Percentiles rank a stretch among this genome's conserved stretches.
These are phyloP conservation scores for Wickerhamia fluorescens DNA, from an alignment of 805 yeast species.

Conservation along the genomic window DNA sequence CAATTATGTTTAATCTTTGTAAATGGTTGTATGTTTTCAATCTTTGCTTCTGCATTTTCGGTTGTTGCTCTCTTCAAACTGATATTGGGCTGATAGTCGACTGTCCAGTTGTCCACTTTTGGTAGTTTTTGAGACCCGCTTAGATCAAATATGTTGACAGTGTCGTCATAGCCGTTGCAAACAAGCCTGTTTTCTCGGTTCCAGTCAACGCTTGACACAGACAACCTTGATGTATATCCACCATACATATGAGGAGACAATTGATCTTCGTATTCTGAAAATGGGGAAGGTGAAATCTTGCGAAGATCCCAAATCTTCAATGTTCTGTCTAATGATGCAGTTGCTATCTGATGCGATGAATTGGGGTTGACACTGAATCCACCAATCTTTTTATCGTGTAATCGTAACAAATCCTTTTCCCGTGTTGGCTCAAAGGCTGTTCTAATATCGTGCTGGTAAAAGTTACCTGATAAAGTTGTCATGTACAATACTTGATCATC, in stretches of 20 bases:
- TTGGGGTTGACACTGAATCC: slow-evolving; percentile 77
- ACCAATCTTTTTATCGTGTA: slow-evolving; percentile 90
- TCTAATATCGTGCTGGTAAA: slow-evolving; percentile 69
- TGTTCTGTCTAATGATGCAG: slow-evolving; percentile 85
- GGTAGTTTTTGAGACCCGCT: slow-evolving; percentile 29
- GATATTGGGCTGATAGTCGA: slow-evolving; percentile 8
- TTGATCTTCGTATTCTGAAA: slow-evolving; percentile 44
- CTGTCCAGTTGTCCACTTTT: slow-evolving; percentile 19
- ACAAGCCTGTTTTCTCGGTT: slow-evolving; percentile 62
- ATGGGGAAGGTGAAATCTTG: slow-evolving; percentile 33
- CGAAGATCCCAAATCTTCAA: slow-evolving; percentile 85
- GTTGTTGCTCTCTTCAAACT: slow-evolving; percentile 4
- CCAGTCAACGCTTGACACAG: slow-evolving; percentile 85
- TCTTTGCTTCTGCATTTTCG: slow-evolving; percentile 14
- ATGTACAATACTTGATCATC: slow-evolving; percentile 53
- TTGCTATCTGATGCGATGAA: slow-evolving; percentile 58
- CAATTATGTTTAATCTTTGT: slow-evolving; percentile 78
- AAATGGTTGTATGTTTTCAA: slow-evolving; percentile 48
- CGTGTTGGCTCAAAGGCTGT: slow-evolving; percentile 23
- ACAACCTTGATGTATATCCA: slow-evolving; percentile 63
- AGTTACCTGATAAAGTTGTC: slow-evolving; percentile 75
- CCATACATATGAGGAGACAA: slow-evolving; percentile 48
- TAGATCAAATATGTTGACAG: slow-evolving; percentile 56
- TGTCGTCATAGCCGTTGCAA: slow-evolving; percentile 90
- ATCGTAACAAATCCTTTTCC: slow-evolving; percentile 37